Conservation (phyloP, 495 filamentous ascomycete genomes). For the Xylaria telfairii region DNA sequence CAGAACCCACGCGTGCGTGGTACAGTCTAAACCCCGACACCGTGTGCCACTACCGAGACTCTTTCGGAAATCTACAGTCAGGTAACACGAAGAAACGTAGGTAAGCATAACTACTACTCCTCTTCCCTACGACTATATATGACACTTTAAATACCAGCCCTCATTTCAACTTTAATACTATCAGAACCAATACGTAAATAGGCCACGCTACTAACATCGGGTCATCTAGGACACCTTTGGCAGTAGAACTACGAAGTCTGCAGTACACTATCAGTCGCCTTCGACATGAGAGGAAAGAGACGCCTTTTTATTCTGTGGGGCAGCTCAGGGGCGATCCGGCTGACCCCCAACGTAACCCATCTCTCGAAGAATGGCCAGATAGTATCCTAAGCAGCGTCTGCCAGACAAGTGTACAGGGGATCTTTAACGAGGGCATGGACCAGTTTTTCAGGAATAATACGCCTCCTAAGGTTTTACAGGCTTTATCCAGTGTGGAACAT, state of each 20-base stretch:
- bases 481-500: not conserved
- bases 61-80: not conserved
- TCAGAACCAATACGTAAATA: not conserved
- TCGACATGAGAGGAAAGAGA: not conserved
- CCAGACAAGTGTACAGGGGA: no score
- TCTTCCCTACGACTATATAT: not conserved
- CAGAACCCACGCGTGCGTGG: no score
- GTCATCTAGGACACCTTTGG: not conserved
- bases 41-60: not conserved
- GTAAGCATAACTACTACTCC: not conserved
- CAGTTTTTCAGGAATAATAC: not conserved
- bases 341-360: no score
- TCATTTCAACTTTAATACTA: not conserved
- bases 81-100: not conserved
- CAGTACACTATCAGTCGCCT: not conserved
- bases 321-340: not conserved
- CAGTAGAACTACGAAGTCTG: slow-evolving; percentile 2
- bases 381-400: no score
- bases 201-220: not conserved
- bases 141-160: not conserved
- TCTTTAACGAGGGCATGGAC: not conserved
- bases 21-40: not conserved
- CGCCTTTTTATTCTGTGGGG: no score
- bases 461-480: not conserved
- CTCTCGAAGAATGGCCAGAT: no score